Percentiles rank a stretch among this genome's conserved stretches.
Conservation (phyloP, 768 basidiomycete genomes). For the Thelephora aurantiotincta region DNA sequence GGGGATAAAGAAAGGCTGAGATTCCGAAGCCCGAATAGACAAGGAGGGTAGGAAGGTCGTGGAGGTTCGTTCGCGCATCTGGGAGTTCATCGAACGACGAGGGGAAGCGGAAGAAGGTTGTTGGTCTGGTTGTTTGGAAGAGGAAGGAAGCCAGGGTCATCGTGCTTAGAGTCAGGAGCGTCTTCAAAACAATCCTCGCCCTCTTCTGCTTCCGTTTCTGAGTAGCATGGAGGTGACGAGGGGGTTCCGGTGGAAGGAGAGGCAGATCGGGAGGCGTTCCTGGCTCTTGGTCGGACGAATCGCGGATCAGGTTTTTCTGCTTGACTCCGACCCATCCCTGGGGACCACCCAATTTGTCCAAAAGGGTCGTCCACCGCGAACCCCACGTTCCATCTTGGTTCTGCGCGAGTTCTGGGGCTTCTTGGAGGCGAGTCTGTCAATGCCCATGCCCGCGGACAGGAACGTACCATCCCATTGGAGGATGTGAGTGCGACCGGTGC, state of each 20-base stretch:
- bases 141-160: slow-evolving; percentile 30
- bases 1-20: slow-evolving; percentile 8
- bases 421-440: neutral
- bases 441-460: too few species aligned
- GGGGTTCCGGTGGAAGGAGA: too few species aligned
- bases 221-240: neutral
- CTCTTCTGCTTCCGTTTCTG: slow-evolving; percentile 3
- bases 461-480: too few species aligned
- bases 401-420: neutral
- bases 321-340: neutral
- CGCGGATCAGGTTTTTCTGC: neutral
- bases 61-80: too few species aligned
- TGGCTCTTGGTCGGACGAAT: neutral
- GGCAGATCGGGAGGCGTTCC: too few species aligned
- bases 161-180: slow-evolving; percentile 12
- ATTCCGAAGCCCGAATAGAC: slow-evolving; percentile 23
- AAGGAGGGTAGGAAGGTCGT: slow-evolving; percentile 16
- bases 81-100: too few species aligned
- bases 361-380: too few species aligned
- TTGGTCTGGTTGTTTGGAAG: too few species aligned
- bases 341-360: too few species aligned
- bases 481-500: too few species aligned
- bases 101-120: too few species aligned
- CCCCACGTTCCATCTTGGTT: too few species aligned
- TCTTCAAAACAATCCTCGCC: slow-evolving; percentile 13